Evolutionary conservation across 345 rosid genomes (phyloP), one percentile per base, ranked within the genome.

Genomic region (Geranium brycei): DNA sequence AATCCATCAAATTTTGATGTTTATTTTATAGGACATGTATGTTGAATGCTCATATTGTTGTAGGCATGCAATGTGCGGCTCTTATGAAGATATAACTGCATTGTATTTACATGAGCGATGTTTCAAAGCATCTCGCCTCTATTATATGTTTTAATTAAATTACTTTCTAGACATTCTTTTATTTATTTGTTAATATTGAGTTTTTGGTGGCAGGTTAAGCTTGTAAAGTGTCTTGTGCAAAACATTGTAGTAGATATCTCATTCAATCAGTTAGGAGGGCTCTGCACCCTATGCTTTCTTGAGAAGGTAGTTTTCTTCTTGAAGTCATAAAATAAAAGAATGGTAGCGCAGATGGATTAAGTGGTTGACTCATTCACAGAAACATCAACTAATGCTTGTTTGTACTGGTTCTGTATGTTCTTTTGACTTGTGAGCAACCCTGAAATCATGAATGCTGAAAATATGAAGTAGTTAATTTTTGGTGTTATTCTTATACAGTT

Each of bases 161-260:
- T 17, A 18, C 15, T 40, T 62, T 62, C 15, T 11, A 7, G 28
- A 4, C 38, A 62, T 7, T 62, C 56, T 18, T 13, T 7, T 41
- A 32, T 51, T 63, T 65, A 58, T 32, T 51, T 51, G 57, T 67
- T 59, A 31, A 65, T 60, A 17, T 73, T 68, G 72, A 15, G 58
- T 51, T 68, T 68, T 53, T 57, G 66, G 58, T 77, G 61, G 72
- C 88, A 93, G 97, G 99, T 90, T 59, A 93, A 90, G 79, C 81
- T 93, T 71, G 89, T 93, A 41, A 93, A 90, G 71, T 93, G 91
- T 72, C 69, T 81, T 47, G 88, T 93, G 62, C 95, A 83, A 78
- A 78, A 90, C 68, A 87, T 93, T 15, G 83, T 87, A 23, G 87
- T 93, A 59, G 99, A 93, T 74, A 93, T 93, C 69, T 88, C 97